Evolutionary conservation across 1,284 basidiomycete species (phyloP), one percentile per base, ranked within the genome.

Genomic region (Sanghuangporus sanghuang): DNA sequence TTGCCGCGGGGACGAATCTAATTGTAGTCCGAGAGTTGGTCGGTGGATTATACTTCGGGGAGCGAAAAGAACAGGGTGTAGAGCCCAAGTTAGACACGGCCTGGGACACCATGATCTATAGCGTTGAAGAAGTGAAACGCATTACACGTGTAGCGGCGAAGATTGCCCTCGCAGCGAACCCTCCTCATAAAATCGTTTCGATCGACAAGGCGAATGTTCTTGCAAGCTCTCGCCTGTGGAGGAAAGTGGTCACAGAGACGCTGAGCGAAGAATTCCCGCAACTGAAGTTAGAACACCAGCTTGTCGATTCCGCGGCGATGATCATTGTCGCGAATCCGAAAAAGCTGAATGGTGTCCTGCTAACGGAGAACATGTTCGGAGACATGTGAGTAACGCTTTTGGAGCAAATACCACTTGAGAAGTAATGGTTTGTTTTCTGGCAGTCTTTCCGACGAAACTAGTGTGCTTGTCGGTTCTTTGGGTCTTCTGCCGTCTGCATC

Each of bases 131-230:
- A 75, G 90, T 99, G 52, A 84, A 97, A 77, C 85, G 97, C 59
- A 99, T 99, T 72, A 96, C 96, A 6, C 88, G 95, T 35, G 95
- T 99, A 50, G 97, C 96, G 8, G 95, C 93, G 42, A 90, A 95
- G 76, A 92, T 99, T 68, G 96, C 97, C 1, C 78, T 95, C 61
- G 81, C 89, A 59, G 78, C 86, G 14, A 83, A 91, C 73, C 97
- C 97, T 3, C 95, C 96, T 18, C 83, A 96, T 55, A 83, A 87
- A 54, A 88, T 99, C 66, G 93, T 95, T 76, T 96, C 94, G 2
- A 85, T 99, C 75, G 97, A 99, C 83, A 99, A 99, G 79, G 97
- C 97, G 63, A 99, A 99, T 75, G 97, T 99, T 36, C 86, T 99
- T 59, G 97, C 97, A 46, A 95, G 89, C 70, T 96, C 93, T 48